Evolutionary conservation across 306 rosid genomes (phyloP).

Genomic region (Cicer judaicum): DNA sequence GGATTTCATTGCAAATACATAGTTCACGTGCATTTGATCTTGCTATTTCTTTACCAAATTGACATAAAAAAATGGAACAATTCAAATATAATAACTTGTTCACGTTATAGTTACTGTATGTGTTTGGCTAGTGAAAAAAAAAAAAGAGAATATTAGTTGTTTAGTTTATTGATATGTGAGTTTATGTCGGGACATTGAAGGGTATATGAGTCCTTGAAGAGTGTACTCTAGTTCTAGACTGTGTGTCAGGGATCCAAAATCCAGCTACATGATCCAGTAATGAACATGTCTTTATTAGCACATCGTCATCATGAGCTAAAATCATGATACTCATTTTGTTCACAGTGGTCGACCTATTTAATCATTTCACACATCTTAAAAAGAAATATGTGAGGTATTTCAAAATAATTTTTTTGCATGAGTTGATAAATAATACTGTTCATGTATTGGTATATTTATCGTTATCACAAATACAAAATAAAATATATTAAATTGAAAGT

Average conservation of each 20-base stretch:
- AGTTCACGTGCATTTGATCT: conserved; percentile 54
- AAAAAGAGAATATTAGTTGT: neutral
- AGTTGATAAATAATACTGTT: too few species aligned
- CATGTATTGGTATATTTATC: too few species aligned
- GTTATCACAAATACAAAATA: too few species aligned
- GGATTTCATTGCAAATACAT: neutral
- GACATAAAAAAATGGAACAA: neutral
- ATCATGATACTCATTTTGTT: neutral
- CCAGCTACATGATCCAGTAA: conserved; percentile 18
- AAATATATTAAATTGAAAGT: too few species aligned
- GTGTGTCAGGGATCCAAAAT: conserved; percentile 8
- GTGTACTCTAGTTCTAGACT: neutral
- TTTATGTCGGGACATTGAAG: too few species aligned
- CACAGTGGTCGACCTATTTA: too few species aligned
- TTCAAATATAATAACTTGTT: neutral
- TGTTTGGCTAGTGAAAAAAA: neutral
- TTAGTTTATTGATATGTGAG: too few species aligned
- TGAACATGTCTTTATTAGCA: conserved; percentile 39
- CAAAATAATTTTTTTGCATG: too few species aligned
- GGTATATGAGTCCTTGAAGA: conserved; percentile 6
- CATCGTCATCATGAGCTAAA: conserved; percentile 14
- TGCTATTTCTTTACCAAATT: conserved; percentile 17
- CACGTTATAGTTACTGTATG: conserved; percentile 8
- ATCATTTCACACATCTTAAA: too few species aligned
- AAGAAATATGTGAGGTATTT: too few species aligned